Base-by-base conservation (phyloP, 2,329 filamentous ascomycete species). In the Trichoderma gracile region DNA sequence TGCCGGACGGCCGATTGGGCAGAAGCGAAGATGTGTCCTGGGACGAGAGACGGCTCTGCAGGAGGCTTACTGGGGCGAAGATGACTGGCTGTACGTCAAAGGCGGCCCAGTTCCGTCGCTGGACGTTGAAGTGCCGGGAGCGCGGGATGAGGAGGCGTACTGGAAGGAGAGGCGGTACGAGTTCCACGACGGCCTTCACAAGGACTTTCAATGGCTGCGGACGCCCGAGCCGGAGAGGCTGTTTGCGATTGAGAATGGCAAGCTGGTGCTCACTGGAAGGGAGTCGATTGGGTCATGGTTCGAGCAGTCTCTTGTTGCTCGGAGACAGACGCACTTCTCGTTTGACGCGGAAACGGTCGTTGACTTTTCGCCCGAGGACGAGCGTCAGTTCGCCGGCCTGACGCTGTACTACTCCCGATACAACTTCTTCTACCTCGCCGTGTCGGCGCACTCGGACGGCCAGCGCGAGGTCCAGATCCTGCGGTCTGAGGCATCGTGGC, bases 341-440 rank as follows among this genome's bases (percentile, higher is more conserved):
- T 86, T 83, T 69, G 84, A 87, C 63, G 85, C 84, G 56, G 84
- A 86, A 72, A 86, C 85, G 0, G 74, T 80, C 0, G 68, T 87
- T 3, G 78, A 81, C 64, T 87, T 86, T 68, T 74, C 76, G 0
- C 86, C 86, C 0, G 72, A 74, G 0, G 85, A 88, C 69, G 85
- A 87, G 76, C 79, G 85, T 12, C 81, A 87, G 68, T 88, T 86
- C 65, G 85, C 86, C 0, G 86, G 86, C 0, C 75, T 89, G 8
- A 83, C 82, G 14, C 83, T 84, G 0, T 88, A 88, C 73, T 88
- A 88, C 75, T 84, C 82, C 70, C 83, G 85, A 3, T 88, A 79
- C 75, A 88, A 88, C 73, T 88, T 87, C 74, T 88, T 86, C 76
- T 88, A 88, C 68, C 77, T 88, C 6, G 80, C 83, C 0, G 82